Base-by-base conservation (phyloP, 1,284 basidiomycete species). In the Heliocybe sulcata region DNA sequence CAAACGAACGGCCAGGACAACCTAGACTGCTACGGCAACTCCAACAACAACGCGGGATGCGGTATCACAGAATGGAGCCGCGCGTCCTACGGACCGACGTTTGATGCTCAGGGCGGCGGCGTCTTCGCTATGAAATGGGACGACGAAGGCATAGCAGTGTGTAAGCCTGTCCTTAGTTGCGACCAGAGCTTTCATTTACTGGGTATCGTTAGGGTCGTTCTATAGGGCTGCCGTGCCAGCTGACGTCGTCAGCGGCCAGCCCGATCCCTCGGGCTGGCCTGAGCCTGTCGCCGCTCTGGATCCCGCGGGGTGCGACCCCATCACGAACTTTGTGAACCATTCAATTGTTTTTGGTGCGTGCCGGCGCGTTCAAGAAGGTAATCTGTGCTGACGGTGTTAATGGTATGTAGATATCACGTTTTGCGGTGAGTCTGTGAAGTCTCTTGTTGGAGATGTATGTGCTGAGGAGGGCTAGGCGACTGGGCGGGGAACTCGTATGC, bases 71-170 rank as follows among this genome's bases (percentile, higher is more conserved):
- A 90, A 64, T 82, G 81, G 77, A 86, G 82, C 61, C 73, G 75
- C 22, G 81, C 82, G 12, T 88, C 87, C 0, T 91, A 87, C 64
- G 88, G 88, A 0, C 79, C 81, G 14, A 77, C 76, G 27, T 89
- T 90, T 64, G 85, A 90, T 61, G 73, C 74, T 1, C 78, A 77
- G 61, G 85, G 85, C 9, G 88, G 89, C n/a, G 89, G 88, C 16
- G 80, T 88, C 1, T 86, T 84, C 60, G 87, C 82, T 0, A 89
- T 89, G 82, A 83, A 85, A 59, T 91, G 86, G 87, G 85, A 88
- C 60, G 77, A 84, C 56, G 77, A 77, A 50, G 83, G 83, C 0
- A 87, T 90, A 56, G 78, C 81, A 20, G 74, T 90, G 54, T 90
- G 87, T 88, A 56, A 65, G 83, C 75, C 6, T 54, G 47, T 60